phyloP scores from a whole-genome alignment of 768 basidiomycete genomes.

The Phanerodontia chrysosporium region DNA sequence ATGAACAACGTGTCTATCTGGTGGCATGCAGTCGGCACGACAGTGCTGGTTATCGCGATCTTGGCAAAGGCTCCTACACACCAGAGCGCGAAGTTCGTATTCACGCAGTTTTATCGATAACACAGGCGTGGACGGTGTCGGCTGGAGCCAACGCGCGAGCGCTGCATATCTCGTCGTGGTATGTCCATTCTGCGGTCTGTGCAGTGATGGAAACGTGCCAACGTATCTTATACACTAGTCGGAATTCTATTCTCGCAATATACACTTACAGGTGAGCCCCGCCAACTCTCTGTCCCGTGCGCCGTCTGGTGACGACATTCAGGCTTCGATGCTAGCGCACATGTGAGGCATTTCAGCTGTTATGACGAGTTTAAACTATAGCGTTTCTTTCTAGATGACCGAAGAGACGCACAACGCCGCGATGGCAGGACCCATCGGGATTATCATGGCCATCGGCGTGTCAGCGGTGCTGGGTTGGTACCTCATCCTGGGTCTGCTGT shows the following conservation, averaged over 20 bases:
- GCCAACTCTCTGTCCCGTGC: not conserved
- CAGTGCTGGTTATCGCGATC: conserved; percentile 60
- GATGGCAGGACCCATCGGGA: conserved; percentile 64
- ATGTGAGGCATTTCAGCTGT: conserved; percentile 36
- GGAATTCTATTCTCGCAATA: conserved; percentile 78
- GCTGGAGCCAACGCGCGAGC: conserved; percentile 67
- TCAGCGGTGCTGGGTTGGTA: conserved; percentile 75
- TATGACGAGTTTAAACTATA: not conserved
- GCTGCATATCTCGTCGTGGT: conserved; percentile 61
- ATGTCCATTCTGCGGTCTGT: not conserved
- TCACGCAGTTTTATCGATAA: conserved; percentile 66
- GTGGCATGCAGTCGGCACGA: conserved; percentile 73
- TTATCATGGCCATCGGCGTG: conserved; percentile 67
- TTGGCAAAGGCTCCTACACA: conserved; percentile 69
- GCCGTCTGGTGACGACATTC: not conserved
- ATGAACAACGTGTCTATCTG: conserved; percentile 71
- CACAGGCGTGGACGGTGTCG: conserved; percentile 47
- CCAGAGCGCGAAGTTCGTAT: conserved; percentile 67
- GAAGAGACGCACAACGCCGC: conserved; percentile 67
- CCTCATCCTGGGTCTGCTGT: conserved; percentile 65
- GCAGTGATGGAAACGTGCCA: not conserved
- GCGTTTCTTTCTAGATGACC: conserved; percentile 54
- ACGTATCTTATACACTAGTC: conserved; percentile 26
- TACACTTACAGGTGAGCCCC: conserved; percentile 57
- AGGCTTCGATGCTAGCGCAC: conserved; percentile 72